phyloP scores from a whole-genome alignment of 2,329 filamentous ascomycete genomes.

The Elsinoe australis region DNA sequence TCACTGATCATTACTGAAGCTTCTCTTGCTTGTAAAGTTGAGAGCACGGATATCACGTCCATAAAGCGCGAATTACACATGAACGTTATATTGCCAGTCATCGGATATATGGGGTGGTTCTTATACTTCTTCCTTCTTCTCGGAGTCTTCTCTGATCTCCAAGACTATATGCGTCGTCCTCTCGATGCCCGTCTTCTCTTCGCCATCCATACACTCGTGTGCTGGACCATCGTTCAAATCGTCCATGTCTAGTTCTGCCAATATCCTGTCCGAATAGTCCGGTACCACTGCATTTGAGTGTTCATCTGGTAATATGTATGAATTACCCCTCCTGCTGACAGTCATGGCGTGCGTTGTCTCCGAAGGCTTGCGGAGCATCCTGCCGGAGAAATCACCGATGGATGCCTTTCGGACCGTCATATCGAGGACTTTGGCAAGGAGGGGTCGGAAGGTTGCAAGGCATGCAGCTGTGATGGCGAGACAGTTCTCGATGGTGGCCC shows the following conservation, averaged over 20 bases:
- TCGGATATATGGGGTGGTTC: too few species aligned
- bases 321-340: neutral
- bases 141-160: too few species aligned
- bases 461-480: slow-evolving; percentile 6
- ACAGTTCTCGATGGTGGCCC: slow-evolving; percentile 8
- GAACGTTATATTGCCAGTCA: too few species aligned
- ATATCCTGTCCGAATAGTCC: neutral
- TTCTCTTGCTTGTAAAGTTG: too few species aligned
- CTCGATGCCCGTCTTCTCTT: too few species aligned
- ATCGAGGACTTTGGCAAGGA: neutral
- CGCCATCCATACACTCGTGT: too few species aligned
- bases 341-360: slow-evolving; percentile 13
- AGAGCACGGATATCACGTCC: too few species aligned
- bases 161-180: too few species aligned
- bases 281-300: neutral
- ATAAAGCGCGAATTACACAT: too few species aligned
- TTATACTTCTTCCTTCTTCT: too few species aligned
- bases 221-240: too few species aligned
- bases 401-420: neutral
- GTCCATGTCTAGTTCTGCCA: slow-evolving; percentile 2
- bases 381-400: neutral
- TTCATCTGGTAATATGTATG: neutral
- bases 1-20: too few species aligned
- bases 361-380: slow-evolving; percentile 1
- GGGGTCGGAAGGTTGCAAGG: slow-evolving; percentile 8